A percentile compares a stretch with the other conserved stretches of the same genome.
These are phyloP conservation scores for Penstemon newberryi DNA, from an alignment of 257 asterid species.

Conservation along the genomic window DNA sequence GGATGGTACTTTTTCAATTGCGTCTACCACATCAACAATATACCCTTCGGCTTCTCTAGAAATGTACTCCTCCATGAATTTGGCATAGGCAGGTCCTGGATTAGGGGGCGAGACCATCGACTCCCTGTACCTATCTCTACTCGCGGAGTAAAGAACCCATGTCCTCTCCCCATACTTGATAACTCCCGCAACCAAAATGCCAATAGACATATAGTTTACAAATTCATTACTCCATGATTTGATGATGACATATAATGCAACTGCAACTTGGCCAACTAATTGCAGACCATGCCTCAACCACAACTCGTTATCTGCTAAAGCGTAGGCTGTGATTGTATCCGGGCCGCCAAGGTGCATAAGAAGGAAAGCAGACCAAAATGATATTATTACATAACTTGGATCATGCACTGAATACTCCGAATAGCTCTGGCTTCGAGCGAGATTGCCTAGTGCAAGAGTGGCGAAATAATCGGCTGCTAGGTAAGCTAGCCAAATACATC, in stretches of 20 bases:
- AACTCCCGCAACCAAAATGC: conserved; percentile 36
- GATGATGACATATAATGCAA: conserved; percentile 33
- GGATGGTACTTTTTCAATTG: neutral
- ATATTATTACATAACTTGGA: conserved; percentile 9
- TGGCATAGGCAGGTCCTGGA: conserved; percentile 56
- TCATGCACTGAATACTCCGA: neutral
- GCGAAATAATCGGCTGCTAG: conserved; percentile 39
- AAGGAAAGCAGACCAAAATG: conserved; percentile 47
- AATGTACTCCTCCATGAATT: conserved; percentile 40
- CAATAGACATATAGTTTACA: conserved; percentile 13
- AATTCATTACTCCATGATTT: conserved; percentile 11
- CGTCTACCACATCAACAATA: conserved; percentile 18
- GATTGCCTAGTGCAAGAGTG: conserved; percentile 35
- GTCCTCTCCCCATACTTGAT: conserved; percentile 47
- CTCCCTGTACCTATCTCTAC: conserved; percentile 34
- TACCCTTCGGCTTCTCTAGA: conserved; percentile 34
- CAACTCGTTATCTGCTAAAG: conserved; percentile 47
- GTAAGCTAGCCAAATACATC: conserved; percentile 24
- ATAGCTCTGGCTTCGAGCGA: conserved; percentile 26
- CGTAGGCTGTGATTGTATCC: conserved; percentile 43
- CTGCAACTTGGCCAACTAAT: conserved; percentile 25
- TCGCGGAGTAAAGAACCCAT: conserved; percentile 38
- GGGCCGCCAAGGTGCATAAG: conserved; percentile 50
- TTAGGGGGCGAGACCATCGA: conserved; percentile 45
- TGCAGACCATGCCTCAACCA: conserved; percentile 40